Evolutionary conservation across 1,284 basidiomycete species (phyloP).

Genomic region (Leccinum fallax): DNA sequence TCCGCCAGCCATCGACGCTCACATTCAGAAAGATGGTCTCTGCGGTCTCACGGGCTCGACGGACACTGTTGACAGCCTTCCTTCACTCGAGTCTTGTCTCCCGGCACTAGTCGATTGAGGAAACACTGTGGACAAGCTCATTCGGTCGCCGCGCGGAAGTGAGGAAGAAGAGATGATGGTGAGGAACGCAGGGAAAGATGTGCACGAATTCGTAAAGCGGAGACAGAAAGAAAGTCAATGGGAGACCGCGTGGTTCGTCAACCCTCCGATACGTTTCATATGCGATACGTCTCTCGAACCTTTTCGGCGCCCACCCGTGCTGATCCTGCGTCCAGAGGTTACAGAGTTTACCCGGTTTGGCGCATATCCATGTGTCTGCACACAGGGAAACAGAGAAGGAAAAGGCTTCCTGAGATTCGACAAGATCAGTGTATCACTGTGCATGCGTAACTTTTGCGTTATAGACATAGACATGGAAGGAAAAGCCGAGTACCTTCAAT

Average conservation of each 20-base stretch:
- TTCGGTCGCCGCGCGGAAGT: constrained; percentile 44
- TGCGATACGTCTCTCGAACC: not conserved
- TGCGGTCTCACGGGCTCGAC: constrained; percentile 78
- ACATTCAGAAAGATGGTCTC: not conserved
- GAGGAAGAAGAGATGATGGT: constrained; percentile 57
- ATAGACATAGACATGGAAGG: constrained; percentile 11
- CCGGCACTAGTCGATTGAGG: constrained; percentile 70
- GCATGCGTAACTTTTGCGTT: not conserved
- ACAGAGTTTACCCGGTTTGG: constrained; percentile 66
- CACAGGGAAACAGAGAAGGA: constrained; percentile 45
- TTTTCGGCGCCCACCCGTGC: constrained; percentile 3
- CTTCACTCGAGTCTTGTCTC: constrained; percentile 59
- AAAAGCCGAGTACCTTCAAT: not conserved
- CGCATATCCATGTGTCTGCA: constrained; percentile 79
- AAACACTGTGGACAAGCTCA: constrained; percentile 59
- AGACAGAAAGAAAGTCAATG: constrained; percentile 52
- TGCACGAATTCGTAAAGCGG: constrained; percentile 60
- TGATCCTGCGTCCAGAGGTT: constrained; percentile 51
- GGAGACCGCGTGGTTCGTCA: constrained; percentile 88
- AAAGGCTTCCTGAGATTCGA: constrained; percentile 16
- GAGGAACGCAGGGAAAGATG: constrained; percentile 52
- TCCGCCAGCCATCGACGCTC: not conserved
- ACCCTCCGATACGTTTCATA: constrained; percentile 64
- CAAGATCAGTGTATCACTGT: not conserved
- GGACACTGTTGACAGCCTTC: constrained; percentile 59